Percentiles rank a stretch among this genome's conserved stretches.
These are phyloP conservation scores for Euphrasia confusa DNA, from an alignment of 257 asterid species.

Conservation along the genomic window DNA sequence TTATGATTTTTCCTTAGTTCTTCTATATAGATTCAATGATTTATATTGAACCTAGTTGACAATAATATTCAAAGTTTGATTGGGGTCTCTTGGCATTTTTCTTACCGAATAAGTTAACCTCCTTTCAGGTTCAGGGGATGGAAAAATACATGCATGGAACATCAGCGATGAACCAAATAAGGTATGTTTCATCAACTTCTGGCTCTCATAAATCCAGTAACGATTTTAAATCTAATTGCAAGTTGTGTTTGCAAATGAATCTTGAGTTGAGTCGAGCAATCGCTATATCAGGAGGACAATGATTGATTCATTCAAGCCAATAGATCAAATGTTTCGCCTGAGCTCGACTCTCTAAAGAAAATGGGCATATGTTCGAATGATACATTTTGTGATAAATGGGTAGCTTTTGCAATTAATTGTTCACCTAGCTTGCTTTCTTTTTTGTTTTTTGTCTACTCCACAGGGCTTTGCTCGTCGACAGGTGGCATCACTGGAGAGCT, in stretches of 20 bases:
- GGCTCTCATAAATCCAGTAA: not conserved
- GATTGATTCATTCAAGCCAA: too few species aligned
- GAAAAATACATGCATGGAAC: conserved; percentile 82
- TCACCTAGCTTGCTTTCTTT: too few species aligned
- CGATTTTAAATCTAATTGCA: not conserved
- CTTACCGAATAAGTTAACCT: conserved; percentile 2
- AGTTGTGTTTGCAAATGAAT: not conserved
- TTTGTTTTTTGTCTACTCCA: not conserved
- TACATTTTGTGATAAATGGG: too few species aligned
- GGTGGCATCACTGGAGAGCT: conserved; percentile 77
- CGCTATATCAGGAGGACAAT: too few species aligned
- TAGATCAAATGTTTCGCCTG: too few species aligned
- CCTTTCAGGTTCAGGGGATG: conserved; percentile 88
- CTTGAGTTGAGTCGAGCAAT: too few species aligned
- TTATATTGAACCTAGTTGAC: too few species aligned
- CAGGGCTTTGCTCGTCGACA: conserved; percentile 20
- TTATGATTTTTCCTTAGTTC: too few species aligned
- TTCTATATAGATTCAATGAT: too few species aligned
- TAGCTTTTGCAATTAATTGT: too few species aligned
- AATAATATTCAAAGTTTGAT: not conserved
- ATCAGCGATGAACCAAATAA: conserved; percentile 51
- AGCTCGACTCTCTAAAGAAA: too few species aligned
- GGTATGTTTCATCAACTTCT: conserved; percentile 32
- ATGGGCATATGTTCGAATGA: too few species aligned
- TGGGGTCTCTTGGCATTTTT: not conserved